Evolutionary conservation across 805 yeast genomes (phyloP).

Genomic region (Hanseniaspora valbyensis): DNA sequence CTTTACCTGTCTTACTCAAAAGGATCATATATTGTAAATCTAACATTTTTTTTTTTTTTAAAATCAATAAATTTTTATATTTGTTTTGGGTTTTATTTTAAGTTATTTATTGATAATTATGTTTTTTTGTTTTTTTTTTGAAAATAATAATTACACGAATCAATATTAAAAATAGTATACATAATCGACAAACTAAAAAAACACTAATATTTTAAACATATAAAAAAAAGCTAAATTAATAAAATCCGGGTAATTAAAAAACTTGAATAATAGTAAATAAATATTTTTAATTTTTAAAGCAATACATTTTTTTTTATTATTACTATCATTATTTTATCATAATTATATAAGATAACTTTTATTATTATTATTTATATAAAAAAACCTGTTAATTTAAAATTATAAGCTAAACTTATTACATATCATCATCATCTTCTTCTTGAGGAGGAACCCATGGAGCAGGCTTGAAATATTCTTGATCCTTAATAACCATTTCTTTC

Average conservation of each 20-base stretch:
- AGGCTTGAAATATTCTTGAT: constrained; percentile 66
- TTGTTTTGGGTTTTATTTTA: not conserved
- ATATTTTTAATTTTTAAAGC: too few relatives aligned
- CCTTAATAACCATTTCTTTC: constrained; percentile 34
- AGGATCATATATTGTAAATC: constrained; percentile 63
- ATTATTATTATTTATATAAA: too few relatives aligned
- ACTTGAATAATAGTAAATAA: too few relatives aligned
- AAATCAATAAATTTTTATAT: not conserved
- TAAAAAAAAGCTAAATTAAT: not conserved
- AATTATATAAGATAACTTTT: too few relatives aligned
- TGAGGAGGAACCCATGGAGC: constrained; percentile 52
- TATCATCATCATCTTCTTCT: constrained; percentile 26
- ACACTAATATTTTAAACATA: not conserved
- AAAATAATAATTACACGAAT: too few relatives aligned
- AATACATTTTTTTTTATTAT: too few relatives aligned
- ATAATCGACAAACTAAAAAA: not conserved
- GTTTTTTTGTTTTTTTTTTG: not conserved
- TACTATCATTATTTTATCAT: too few relatives aligned
- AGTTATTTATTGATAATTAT: not conserved
- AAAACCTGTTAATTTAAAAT: too few relatives aligned
- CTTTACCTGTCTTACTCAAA: constrained; percentile 90
- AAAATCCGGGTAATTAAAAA: not conserved
- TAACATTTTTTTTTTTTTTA: constrained; percentile 27
- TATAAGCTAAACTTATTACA: too few relatives aligned
- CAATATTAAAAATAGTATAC: too few relatives aligned